Base-by-base conservation (phyloP, 2,329 filamentous ascomycete genomes). In the Escovopsis sp. region DNA sequence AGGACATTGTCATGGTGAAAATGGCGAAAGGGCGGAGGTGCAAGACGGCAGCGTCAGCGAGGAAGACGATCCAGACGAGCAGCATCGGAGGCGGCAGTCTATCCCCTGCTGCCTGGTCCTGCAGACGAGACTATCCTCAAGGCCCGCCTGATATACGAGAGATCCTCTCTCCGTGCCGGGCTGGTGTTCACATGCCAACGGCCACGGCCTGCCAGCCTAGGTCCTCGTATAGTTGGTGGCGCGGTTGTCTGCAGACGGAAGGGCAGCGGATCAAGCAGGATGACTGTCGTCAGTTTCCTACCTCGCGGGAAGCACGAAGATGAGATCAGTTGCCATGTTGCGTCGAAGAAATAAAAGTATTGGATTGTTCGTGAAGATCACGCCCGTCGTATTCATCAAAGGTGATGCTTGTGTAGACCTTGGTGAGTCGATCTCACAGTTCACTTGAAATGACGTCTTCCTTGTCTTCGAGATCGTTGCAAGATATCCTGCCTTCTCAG, bases 91-190 rank as follows among this genome's bases (percentile, higher is more conserved):
- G 66, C 68, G 69, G 66, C 66, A 68, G 68, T 69, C 66, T 70
- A 72, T 69, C 70, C 73, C 71, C 74, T 76, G 68, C 71, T 67
- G 61, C 62, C 69, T 75, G 68, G 65, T 72, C 68, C 68, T 72
- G 60, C 54, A 50, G 53, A 55, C 48, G 48, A 37, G 39, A n/a
- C n/a, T 36, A 32, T 34, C 28, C 25, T 21, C 31, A 26, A 25
- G 25, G 1, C 18, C 15, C 36, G 23, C 32, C 33, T 39, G 33
- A 35, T 37, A 14, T 27, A 27, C 8, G 8, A 18, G 21, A 23
- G 21, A 10, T 23, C 10, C 21, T 5, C 10, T 5, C 6, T 23
- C 6, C 10, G 6, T 19, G 17, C 31, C 29, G 19, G 17, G 21
- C 43, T 30, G 15, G 16, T 36, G 23, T 30, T n/a, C n/a, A n/a